These are phyloP conservation scores for Trapa incisa DNA, from an alignment of 345 rosid genomes.

Conservation along the genomic window DNA sequence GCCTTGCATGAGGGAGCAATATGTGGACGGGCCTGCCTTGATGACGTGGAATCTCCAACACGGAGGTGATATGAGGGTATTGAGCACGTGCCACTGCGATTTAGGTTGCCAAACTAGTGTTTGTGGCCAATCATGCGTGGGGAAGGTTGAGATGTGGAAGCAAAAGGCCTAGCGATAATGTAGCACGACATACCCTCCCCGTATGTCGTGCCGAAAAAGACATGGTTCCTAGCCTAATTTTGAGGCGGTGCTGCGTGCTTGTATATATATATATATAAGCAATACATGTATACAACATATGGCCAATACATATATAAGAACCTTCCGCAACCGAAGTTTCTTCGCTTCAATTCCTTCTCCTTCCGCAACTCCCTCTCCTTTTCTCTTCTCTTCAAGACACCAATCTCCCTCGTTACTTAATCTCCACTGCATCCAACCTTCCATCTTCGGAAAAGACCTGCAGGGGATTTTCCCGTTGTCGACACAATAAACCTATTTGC, in stretches of 20 bases:
- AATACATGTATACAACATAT: no score
- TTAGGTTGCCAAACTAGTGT: background rate
- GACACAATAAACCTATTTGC: background rate
- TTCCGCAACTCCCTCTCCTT: background rate
- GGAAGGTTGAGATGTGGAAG: no score
- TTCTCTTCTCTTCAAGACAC: background rate
- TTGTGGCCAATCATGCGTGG: no score
- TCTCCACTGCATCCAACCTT: background rate
- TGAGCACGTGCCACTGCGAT: background rate
- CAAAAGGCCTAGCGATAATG: no score
- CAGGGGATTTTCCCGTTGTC: background rate
- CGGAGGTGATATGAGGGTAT: background rate
- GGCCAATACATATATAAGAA: background rate
- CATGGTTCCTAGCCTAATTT: conserved; percentile 1
- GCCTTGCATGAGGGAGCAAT: no score
- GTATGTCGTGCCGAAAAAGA: conserved; percentile 12
- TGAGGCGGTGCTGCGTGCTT: conserved; percentile 13
- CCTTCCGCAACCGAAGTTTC: background rate
- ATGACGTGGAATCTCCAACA: no score
- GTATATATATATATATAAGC: background rate
- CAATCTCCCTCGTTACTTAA: background rate
- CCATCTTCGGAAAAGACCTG: background rate
- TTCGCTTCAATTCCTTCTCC: background rate
- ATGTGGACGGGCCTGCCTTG: no score
- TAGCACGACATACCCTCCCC: no score